Evolutionary conservation across 78 protist species (phyloP).

Genomic region (Planoprotostelium fungivorum): DNA sequence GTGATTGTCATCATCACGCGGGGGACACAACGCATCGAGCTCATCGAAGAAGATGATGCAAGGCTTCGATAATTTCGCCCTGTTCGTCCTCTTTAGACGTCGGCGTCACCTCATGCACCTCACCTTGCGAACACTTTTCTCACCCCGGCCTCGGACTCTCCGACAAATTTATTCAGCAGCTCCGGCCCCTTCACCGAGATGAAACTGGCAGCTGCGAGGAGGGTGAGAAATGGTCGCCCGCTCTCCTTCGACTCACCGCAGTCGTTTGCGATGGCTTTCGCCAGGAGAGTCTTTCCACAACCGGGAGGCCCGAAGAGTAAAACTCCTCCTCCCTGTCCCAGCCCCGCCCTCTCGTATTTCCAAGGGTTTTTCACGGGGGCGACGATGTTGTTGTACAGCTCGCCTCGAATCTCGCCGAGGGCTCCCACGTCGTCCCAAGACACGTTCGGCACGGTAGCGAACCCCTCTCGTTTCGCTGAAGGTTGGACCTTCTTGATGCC

Average conservation of each 20-base stretch:
- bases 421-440: conserved; percentile 97
- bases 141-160: conserved; percentile 98
- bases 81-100: background rate
- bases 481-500: conserved; percentile 91
- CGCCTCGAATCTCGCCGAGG: conserved; percentile 74
- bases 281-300: conserved; percentile 98
- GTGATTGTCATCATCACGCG: conserved; percentile 91
- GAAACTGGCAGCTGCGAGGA: conserved; percentile 81
- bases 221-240: no score
- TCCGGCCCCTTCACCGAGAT: conserved; percentile 98
- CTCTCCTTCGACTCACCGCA: conserved; percentile 47
- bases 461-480: conserved; percentile 91
- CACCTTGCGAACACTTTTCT: conserved; percentile 80
- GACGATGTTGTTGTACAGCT: conserved; percentile 65
- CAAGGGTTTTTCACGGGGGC: conserved; percentile 62
- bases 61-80: conserved; percentile 91
- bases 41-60: conserved; percentile 99
- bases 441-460: conserved; percentile 94
- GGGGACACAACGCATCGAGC: conserved; percentile 95
- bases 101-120: background rate
- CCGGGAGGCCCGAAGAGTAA: conserved; percentile 99
- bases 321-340: conserved; percentile 54
- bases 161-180: conserved; percentile 97
- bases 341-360: conserved; percentile 36
- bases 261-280: conserved; percentile 93